Evolutionary conservation across 805 yeast genomes (phyloP), one percentile per base, ranked within the genome.

Genomic region (Candida fluviatilis): DNA sequence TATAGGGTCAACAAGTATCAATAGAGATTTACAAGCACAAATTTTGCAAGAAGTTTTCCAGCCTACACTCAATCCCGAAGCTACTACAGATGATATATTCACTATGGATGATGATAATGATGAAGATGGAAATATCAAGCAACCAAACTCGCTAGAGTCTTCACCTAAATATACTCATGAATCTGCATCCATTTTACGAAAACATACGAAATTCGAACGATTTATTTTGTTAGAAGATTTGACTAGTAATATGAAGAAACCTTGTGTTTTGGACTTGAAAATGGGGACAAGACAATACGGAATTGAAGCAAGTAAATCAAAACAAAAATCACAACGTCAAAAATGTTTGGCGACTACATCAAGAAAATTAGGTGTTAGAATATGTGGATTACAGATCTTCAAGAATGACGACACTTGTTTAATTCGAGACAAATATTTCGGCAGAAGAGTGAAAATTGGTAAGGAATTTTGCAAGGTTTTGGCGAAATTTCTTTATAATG

Each of bases 201-300:
- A 67, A 39, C 67, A 62, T 42, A 77, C 84, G 0, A 64, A 82
- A 38, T 78, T 84, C 28, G 95, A 86, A 61, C 70, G 95, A 45
- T 93, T 89, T 56, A 82, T 93, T 27, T 61, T 93, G 7, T 67
- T 93, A 35, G 99, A 95, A 55, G 99, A 93, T 63, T 64, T 93
- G 35, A 93, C 98, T 0, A 74, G 81, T 38, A 86, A 87, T 17
- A 79, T 91, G 80, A 67, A 62, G 21, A 76, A 75, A 46, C 97
- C 99, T 0, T 90, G 96, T 56, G 98, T 91, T 0, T 65, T 93
- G 35, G 99, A 93, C 62, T 69, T 93, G 50, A 93, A 93, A 57
- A 93, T 93, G 98, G 99, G 99, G 0, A 91, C 99, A 0, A 73
- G 99, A 41, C 99, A 93, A 61, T 93, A 93, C 53, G 99, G 99